Base-by-base conservation (phyloP, 83 land plant genomes). In the Isoetes engelmannii region DNA sequence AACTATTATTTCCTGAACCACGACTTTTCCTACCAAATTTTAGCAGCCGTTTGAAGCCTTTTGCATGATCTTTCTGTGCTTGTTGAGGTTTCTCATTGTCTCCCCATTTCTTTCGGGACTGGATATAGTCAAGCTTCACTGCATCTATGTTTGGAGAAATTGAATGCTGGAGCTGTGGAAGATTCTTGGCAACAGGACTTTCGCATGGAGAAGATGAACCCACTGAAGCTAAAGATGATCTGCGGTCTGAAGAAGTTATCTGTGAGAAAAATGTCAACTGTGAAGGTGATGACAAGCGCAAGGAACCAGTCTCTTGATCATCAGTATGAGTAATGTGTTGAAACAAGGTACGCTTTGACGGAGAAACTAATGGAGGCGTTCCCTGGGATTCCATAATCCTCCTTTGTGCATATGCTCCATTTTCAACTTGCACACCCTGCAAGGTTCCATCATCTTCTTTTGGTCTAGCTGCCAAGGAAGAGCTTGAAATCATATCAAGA, bases 41-140 rank as follows among this genome's bases (percentile, higher is more conserved):
- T 48, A 93, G 80, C 5, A 93, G 89, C 83, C 98, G 82, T 74
- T 93, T 93, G 19, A 93, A 83, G 37, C 98, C 98, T 67, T 82
- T 90, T 9, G 98, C 89, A n/a, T 86, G 63, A 67, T 87, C 98
- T 68, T 87, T 92, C 49, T 78, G 84, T 69, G 64, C 76, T 7
- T 73, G 69, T 57, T 83, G 71, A 4, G 80, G 64, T 51, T 84
- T 76, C 49, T 84, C 74, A 65, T 77, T 84, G 73, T 71, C 82
- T 61, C 85, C 84, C 92, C 95, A 86, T 61, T 82, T 89, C 69
- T 84, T 86, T 63, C 90, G 75, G 76, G 79, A 79, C 59, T 87
- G 68, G 68, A 78, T 85, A 7, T 81, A 77, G 63, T 87, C 91
- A 7, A 51, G 45, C 19, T 68, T 55, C 4, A 28, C 44, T 58